Conservation (phyloP, 2,329 filamentous ascomycete genomes). For the Aureobasidium sp. region DNA sequence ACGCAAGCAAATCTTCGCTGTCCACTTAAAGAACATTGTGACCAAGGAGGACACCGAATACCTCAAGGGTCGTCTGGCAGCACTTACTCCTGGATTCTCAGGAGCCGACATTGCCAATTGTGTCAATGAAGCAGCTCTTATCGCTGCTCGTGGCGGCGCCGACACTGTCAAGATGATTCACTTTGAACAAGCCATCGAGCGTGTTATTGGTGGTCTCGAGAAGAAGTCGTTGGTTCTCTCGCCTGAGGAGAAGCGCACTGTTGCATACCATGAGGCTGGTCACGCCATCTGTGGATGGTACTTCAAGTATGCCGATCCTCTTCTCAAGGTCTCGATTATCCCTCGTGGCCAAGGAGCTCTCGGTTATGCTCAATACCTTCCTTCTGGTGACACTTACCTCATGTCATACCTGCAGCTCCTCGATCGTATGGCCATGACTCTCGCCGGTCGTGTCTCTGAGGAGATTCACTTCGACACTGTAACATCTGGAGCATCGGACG, state of each 20-base stretch:
- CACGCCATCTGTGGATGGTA: constrained; percentile 99
- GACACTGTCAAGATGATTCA: constrained; percentile 78
- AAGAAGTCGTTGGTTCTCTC: constrained; percentile 94
- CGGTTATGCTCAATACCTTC: constrained; percentile 96
- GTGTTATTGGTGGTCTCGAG: constrained; percentile 91
- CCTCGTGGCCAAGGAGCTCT: constrained; percentile 88
- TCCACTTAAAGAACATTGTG: constrained; percentile 90
- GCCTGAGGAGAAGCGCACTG: constrained; percentile 88
- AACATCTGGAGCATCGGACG: constrained; percentile 88
- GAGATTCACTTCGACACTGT: constrained; percentile 96
- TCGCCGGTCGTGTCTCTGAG: constrained; percentile 90
- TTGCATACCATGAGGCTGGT: constrained; percentile 96
- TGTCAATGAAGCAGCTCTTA: constrained; percentile 92
- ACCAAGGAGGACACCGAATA: constrained; percentile 85
- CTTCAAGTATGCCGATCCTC: constrained; percentile 89
- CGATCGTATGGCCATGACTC: constrained; percentile 99
- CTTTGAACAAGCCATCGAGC: constrained; percentile 96
- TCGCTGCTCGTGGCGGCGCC: constrained; percentile 78
- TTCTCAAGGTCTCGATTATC: constrained; percentile 98
- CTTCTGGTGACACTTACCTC: constrained; percentile 81
- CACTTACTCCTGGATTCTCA: constrained; percentile 91
- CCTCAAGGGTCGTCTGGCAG: constrained; percentile 79
- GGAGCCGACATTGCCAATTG: constrained; percentile 98
- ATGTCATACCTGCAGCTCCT: constrained; percentile 95
- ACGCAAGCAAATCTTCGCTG: constrained; percentile 89